phyloP scores from a whole-genome alignment of 495 filamentous ascomycete species.

The Hypoxylon intermedium region DNA sequence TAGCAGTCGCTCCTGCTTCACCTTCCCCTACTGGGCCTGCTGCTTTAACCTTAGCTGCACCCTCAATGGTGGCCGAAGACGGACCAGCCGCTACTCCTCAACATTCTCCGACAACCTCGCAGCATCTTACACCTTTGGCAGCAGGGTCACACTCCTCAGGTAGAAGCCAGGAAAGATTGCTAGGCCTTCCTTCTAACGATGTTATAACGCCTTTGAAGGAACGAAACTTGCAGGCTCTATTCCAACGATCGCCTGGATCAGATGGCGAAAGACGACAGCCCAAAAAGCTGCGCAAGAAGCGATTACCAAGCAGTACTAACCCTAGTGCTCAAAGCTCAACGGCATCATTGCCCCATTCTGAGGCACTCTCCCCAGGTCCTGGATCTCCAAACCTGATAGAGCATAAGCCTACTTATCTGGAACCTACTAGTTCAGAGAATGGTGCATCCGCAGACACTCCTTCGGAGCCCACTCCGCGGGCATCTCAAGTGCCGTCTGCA shows the following conservation, averaged over 20 bases:
- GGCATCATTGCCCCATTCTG: conserved; percentile 67
- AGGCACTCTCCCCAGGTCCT: conserved; percentile 45
- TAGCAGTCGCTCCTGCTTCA: conserved; percentile 35
- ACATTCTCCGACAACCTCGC: conserved; percentile 37
- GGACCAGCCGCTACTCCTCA: conserved; percentile 10
- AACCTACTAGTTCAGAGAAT: conserved; percentile 34
- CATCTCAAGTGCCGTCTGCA: conserved; percentile 46
- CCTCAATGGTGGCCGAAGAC: conserved; percentile 39
- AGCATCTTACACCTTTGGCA: conserved; percentile 28
- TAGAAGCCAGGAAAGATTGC: conserved; percentile 59
- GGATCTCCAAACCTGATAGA: conserved; percentile 51
- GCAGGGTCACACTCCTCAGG: conserved; percentile 36
- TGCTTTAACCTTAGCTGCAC: conserved; percentile 38
- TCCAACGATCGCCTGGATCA: conserved; percentile 69
- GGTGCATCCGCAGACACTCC: conserved; percentile 38
- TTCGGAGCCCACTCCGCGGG: conserved; percentile 46
- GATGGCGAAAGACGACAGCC: conserved; percentile 72
- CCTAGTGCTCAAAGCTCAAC: conserved; percentile 87
- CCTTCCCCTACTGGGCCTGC: conserved; percentile 37
- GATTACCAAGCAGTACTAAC: conserved; percentile 73
- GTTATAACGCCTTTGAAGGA: conserved; percentile 72
- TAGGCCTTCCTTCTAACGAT: conserved; percentile 46
- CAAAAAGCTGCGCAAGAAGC: conserved; percentile 87
- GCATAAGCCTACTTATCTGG: conserved; percentile 37
- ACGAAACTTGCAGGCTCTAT: conserved; percentile 70